Percentiles rank a stretch among this genome's conserved stretches.
Evolutionary conservation across 2,329 filamentous ascomycete genomes (phyloP).

Genomic region (Botrytis aclada): DNA sequence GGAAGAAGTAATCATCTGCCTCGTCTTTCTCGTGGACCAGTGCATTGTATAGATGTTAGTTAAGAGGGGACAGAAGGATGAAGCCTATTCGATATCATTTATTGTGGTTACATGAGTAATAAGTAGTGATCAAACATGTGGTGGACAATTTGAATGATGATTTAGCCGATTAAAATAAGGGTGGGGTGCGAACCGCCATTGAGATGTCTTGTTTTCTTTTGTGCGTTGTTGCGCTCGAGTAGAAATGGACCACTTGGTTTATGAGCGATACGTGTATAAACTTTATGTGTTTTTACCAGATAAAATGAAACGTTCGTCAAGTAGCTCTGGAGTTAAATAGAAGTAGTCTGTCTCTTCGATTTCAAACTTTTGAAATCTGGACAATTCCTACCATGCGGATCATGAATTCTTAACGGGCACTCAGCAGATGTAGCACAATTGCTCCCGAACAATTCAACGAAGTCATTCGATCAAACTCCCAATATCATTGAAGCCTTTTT

Average conservation of each 20-base stretch:
- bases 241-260: conserved; percentile 7
- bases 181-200: conserved; percentile 10
- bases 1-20: neutral
- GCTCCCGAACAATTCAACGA: neutral
- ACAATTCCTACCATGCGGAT: neutral
- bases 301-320: neutral
- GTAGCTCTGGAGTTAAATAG: conserved; percentile 1
- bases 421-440: neutral
- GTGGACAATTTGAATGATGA: neutral
- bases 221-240: conserved; percentile 15
- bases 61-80: no score
- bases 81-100: neutral
- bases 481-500: neutral
- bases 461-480: neutral
- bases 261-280: conserved; percentile 16
- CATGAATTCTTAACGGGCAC: conserved; percentile 1
- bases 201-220: neutral
- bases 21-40: neutral
- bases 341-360: neutral
- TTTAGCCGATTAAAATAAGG: conserved; percentile 1
- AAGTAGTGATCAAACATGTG: neutral
- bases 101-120: neutral
- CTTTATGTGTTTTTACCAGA: neutral
- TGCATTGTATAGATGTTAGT: neutral
- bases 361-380: conserved; percentile 2